Evolutionary conservation across 305 asterid species (phyloP).

Genomic region (Fraxinus dipetala): DNA sequence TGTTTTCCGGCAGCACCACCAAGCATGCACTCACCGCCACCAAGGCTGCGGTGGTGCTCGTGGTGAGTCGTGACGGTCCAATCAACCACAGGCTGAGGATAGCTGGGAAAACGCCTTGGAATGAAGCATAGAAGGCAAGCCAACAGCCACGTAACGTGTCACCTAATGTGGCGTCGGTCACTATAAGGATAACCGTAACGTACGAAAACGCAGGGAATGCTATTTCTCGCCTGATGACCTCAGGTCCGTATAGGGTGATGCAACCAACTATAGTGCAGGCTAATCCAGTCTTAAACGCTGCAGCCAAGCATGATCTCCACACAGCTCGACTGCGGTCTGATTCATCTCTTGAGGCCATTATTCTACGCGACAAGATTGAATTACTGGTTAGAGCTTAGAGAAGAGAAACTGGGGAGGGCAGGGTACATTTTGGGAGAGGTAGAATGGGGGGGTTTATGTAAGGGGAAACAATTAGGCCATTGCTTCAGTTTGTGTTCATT

Average conservation of each 20-base stretch:
- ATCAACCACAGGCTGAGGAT: slow-evolving; percentile 55
- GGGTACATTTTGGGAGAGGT: slow-evolving; percentile 8
- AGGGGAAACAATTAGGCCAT: slow-evolving; percentile 3
- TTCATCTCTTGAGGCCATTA: slow-evolving; percentile 28
- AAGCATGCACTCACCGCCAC: slow-evolving; percentile 54
- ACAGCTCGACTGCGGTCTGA: slow-evolving; percentile 36
- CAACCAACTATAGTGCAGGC: slow-evolving; percentile 74
- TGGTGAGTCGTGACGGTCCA: slow-evolving; percentile 54
- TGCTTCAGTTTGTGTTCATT: slow-evolving; percentile 35
- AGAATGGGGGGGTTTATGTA: slow-evolving; percentile 37
- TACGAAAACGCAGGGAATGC: slow-evolving; percentile 72
- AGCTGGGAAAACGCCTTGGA: slow-evolving; percentile 52
- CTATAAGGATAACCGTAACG: slow-evolving; percentile 60
- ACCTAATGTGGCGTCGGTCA: slow-evolving; percentile 72
- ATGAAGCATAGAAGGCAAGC: slow-evolving; percentile 53
- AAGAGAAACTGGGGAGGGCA: neutral
- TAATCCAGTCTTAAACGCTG: slow-evolving; percentile 68
- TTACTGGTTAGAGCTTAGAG: neutral
- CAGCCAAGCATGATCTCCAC: slow-evolving; percentile 61
- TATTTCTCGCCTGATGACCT: slow-evolving; percentile 31
- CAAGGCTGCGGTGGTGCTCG: slow-evolving; percentile 40
- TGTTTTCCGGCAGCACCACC: slow-evolving; percentile 60
- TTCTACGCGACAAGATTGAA: neutral
- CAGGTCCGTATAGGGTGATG: slow-evolving; percentile 60
- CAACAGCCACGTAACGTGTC: slow-evolving; percentile 66